These are phyloP conservation scores for Acanthamoeba healyi DNA, from an alignment of 208 protist species.

Conservation along the genomic window DNA sequence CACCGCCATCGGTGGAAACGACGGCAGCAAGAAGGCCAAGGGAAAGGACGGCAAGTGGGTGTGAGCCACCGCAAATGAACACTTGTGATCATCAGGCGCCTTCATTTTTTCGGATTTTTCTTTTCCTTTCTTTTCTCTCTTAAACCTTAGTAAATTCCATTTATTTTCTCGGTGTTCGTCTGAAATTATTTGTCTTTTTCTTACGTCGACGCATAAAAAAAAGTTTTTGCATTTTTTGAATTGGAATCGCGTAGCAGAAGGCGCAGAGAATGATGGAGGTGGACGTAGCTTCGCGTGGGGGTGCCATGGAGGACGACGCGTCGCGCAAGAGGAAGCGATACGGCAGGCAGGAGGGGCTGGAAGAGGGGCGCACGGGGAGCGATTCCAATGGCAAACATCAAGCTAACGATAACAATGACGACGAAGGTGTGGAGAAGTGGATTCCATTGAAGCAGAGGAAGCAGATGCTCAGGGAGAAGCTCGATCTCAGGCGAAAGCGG, in stretches of 20 bases:
- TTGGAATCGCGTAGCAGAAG: neutral
- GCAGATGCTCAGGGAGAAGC: constrained; percentile 64
- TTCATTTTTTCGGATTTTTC: neutral
- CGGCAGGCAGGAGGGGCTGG: neutral
- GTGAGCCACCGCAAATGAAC: neutral
- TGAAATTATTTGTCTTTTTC: neutral
- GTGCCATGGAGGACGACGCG: neutral
- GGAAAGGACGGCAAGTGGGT: neutral
- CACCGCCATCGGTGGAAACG: neutral
- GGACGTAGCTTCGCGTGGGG: neutral
- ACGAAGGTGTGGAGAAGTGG: constrained; percentile 49
- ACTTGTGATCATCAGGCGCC: too few relatives aligned
- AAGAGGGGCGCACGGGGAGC: constrained; percentile 49
- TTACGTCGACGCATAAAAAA: neutral
- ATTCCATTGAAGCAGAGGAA: constrained; percentile 65
- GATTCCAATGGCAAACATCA: too few relatives aligned
- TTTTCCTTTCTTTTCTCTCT: too few relatives aligned
- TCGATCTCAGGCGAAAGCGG: constrained; percentile 28
- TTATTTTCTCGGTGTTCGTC: too few relatives aligned
- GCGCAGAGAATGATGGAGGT: constrained; percentile 29
- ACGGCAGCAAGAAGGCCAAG: constrained; percentile 2
- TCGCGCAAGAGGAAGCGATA: constrained; percentile 30
- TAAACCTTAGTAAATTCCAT: neutral
- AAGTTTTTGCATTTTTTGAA: neutral
- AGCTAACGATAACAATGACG: neutral